phyloP scores from a whole-genome alignment of 345 rosid species.

The Populus euphratica region DNA sequence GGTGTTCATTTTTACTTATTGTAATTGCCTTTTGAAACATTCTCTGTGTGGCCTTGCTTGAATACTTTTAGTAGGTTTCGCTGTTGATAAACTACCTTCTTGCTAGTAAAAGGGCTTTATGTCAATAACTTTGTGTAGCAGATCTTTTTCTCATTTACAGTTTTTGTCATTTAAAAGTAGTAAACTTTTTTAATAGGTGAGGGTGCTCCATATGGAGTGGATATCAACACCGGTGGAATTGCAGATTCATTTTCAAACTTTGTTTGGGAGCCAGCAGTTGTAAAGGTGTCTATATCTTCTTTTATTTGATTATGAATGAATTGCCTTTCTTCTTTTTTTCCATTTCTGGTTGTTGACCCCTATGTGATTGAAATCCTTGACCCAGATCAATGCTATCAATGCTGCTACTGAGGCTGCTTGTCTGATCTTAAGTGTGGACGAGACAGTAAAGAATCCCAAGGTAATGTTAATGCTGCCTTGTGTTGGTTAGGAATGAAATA shows the following conservation, averaged over 20 bases:
- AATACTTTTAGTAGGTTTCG: neutral
- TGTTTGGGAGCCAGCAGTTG: slow-evolving; percentile 99
- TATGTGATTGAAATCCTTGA: slow-evolving; percentile 2
- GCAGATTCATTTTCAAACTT: slow-evolving; percentile 93
- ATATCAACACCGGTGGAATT: slow-evolving; percentile 91
- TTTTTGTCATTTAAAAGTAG: no score
- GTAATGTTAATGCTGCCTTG: slow-evolving; percentile 29
- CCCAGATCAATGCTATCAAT: slow-evolving; percentile 90
- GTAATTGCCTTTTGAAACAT: neutral
- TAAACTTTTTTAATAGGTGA: slow-evolving; percentile 47
- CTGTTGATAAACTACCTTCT: neutral
- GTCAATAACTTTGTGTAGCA: neutral
- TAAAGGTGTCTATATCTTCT: slow-evolving; percentile 49
- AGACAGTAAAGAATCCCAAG: slow-evolving; percentile 98
- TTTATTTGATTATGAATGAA: neutral
- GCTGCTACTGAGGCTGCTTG: slow-evolving; percentile 99
- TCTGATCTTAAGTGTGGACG: slow-evolving; percentile 90
- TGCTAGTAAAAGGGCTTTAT: no score
- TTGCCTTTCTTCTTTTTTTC: neutral
- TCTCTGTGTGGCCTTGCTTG: neutral
- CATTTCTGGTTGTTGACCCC: neutral
- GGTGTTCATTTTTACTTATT: slow-evolving; percentile 12
- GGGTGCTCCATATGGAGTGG: slow-evolving; percentile 92
- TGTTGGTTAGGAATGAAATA: neutral
- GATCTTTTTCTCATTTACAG: no score